Evolutionary conservation across 495 filamentous ascomycete species (phyloP).

Genomic region (Astrothelium macrocarpum): DNA sequence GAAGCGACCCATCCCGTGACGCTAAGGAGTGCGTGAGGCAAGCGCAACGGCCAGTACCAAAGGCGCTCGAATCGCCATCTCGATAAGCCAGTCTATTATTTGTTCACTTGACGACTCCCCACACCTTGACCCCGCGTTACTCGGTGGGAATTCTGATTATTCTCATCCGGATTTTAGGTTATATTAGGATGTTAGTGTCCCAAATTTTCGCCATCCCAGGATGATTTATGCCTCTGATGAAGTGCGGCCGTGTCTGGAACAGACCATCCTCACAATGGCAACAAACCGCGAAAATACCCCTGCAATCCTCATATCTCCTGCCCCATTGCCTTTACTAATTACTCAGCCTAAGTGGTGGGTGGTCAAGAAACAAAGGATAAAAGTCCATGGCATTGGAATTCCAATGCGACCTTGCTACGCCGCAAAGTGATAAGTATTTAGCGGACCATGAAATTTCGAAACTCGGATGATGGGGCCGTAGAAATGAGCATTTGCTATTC

Average conservation of each 20-base stretch:
- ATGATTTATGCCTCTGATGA: not conserved
- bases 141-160: not conserved
- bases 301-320: not conserved
- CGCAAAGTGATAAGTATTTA: not conserved
- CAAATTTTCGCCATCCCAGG: not conserved
- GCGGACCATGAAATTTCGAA: not conserved
- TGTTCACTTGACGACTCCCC: not conserved
- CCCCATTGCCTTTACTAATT: not conserved
- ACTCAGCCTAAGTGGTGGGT: not conserved
- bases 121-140: not conserved
- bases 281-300: not conserved
- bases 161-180: not conserved
- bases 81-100: not conserved
- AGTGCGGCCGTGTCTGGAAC: not conserved
- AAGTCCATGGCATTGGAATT: not conserved
- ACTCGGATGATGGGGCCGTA: not conserved
- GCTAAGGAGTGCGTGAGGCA: not conserved
- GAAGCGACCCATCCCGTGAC: not conserved
- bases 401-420: not conserved
- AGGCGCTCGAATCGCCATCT: not conserved
- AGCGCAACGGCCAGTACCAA: not conserved
- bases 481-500: constrained; percentile 2
- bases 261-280: not conserved
- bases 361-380: not conserved
- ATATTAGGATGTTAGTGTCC: not conserved